These are phyloP conservation scores for Stereocaulon alpinum DNA, from an alignment of 495 filamentous ascomycete genomes.

Conservation along the genomic window DNA sequence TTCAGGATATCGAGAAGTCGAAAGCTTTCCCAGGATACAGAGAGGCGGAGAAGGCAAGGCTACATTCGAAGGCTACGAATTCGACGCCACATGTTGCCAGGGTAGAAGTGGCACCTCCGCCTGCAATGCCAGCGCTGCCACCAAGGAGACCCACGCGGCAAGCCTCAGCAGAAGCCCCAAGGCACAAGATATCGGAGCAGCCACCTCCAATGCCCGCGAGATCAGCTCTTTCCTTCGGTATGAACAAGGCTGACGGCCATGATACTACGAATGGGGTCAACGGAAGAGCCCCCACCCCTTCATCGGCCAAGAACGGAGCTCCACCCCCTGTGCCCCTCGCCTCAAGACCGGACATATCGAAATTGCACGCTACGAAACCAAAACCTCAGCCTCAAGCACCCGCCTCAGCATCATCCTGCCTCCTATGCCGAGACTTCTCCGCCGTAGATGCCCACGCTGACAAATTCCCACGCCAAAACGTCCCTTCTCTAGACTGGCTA, in stretches of 20 bases:
- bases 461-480: constrained; percentile 53
- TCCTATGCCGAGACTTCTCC: constrained; percentile 81
- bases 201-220: constrained; percentile 25
- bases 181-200: constrained; percentile 31
- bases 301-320: constrained; percentile 13
- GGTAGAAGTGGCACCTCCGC: constrained; percentile 10
- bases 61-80: constrained; percentile 14
- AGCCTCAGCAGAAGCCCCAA: constrained; percentile 7
- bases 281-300: constrained; percentile 9
- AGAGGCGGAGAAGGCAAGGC: constrained; percentile 12
- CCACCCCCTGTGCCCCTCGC: constrained; percentile 48
- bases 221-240: constrained; percentile 33
- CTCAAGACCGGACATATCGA: constrained; percentile 49
- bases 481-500: constrained; percentile 50
- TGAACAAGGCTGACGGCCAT: constrained; percentile 24
- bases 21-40: constrained; percentile 14
- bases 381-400: constrained; percentile 23
- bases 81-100: constrained; percentile 14
- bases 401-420: constrained; percentile 40
- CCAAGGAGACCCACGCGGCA: constrained; percentile 25
- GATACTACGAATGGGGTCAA: constrained; percentile 11
- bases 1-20: constrained; percentile 18
- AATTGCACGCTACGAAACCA: constrained; percentile 45
- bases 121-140: constrained; percentile 23
- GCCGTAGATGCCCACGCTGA: constrained; percentile 68